Conservation (phyloP, 805 yeast genomes). For the Scheffersomyces amazonensis region DNA sequence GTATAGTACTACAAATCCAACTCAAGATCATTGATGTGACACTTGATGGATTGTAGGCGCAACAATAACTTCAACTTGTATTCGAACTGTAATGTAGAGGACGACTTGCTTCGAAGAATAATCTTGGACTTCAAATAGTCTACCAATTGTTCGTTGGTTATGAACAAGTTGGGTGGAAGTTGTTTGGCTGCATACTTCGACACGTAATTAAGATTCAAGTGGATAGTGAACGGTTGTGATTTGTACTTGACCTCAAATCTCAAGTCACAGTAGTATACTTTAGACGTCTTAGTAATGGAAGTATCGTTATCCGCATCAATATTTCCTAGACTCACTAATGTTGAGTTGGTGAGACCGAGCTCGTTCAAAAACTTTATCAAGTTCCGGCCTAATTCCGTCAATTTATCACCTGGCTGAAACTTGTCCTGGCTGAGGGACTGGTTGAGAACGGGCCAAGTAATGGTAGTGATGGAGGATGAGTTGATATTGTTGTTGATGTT, state of each 20-base stretch:
- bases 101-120: slow-evolving; percentile 1
- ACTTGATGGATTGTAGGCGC: slow-evolving; percentile 7
- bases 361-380: slow-evolving; percentile 8
- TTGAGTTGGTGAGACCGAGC: slow-evolving; percentile 6
- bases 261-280: slow-evolving; percentile 10
- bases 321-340: not conserved
- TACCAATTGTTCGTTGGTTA: slow-evolving; percentile 11
- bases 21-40: slow-evolving; percentile 13
- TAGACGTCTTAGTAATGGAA: not conserved
- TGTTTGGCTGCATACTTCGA: not conserved
- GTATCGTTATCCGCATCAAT: not conserved
- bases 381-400: slow-evolving; percentile 7
- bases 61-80: slow-evolving; percentile 8
- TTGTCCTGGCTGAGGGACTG: not conserved
- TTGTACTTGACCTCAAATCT: slow-evolving; percentile 5
- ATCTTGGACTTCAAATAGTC: slow-evolving; percentile 12
- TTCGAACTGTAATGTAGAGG: slow-evolving; percentile 6
- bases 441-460: not conserved
- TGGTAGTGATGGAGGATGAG: not conserved
- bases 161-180: slow-evolving; percentile 4
- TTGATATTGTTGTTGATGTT: not conserved
- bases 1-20: too few species aligned
- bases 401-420: not conserved
- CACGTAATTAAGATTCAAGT: slow-evolving; percentile 7
- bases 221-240: slow-evolving; percentile 5